A percentile compares a stretch with the other conserved stretches of the same genome.
Evolutionary conservation across 169 alveolate genomes (phyloP).

Genomic region (Toxoplasma gondii): DNA sequence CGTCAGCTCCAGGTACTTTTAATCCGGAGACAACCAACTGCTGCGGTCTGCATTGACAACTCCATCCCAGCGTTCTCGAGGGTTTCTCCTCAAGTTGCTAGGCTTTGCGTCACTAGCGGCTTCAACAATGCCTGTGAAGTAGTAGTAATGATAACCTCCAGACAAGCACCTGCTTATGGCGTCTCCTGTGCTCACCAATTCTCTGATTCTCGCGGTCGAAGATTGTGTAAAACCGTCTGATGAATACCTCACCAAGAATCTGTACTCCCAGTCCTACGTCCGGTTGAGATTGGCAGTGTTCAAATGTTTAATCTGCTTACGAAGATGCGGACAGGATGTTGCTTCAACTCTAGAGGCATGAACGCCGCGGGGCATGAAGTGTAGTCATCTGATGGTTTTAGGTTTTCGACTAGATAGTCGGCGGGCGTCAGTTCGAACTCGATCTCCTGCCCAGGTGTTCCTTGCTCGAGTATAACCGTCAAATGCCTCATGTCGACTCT

Average conservation of each 20-base stretch:
- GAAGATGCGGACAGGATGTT: neutral
- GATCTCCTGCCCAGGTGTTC: neutral
- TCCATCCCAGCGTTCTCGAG: neutral
- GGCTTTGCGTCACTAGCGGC: neutral
- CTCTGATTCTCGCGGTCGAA: conserved; percentile 1
- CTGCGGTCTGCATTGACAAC: neutral
- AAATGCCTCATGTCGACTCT: neutral
- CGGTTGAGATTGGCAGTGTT: neutral
- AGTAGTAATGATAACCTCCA: neutral
- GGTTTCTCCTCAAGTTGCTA: neutral
- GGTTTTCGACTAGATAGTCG: neutral
- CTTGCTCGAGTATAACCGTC: neutral
- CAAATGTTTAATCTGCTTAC: neutral
- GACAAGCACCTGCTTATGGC: neutral
- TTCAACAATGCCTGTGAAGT: neutral
- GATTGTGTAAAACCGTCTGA: neutral
- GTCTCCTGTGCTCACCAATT: neutral
- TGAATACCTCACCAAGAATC: conserved; percentile 18
- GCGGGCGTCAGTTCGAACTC: neutral
- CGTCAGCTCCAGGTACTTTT: too few species aligned
- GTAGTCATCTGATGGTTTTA: neutral
- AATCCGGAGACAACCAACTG: too few species aligned
- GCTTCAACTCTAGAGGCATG: neutral
- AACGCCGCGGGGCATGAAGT: conserved; percentile 26
- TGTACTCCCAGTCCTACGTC: neutral